phyloP scores from a whole-genome alignment of 1,139 yeast genomes.

The Taiozyma sp. region DNA sequence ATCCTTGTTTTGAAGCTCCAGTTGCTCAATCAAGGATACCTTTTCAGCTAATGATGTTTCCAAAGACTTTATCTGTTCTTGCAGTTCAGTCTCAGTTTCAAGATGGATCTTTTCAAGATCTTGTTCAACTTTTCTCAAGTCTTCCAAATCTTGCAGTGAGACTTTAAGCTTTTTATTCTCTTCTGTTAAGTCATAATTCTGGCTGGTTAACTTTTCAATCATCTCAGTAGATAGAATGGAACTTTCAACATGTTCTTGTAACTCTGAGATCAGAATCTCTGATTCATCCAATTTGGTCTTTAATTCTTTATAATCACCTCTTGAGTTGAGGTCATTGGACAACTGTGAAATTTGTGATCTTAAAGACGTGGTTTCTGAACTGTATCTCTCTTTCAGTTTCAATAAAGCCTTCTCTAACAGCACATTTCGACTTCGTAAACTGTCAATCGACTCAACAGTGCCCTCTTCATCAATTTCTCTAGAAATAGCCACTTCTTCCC shows the following conservation, averaged over 20 bases:
- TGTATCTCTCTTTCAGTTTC: slow-evolving; percentile 27
- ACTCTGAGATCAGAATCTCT: slow-evolving; percentile 36
- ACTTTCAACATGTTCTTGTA: slow-evolving; percentile 40
- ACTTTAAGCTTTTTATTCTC: slow-evolving; percentile 34
- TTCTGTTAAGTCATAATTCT: slow-evolving; percentile 43
- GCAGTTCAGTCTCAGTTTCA: slow-evolving; percentile 50
- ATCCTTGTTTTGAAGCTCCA: slow-evolving; percentile 32
- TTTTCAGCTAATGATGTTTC: slow-evolving; percentile 28
- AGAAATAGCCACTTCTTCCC: slow-evolving; percentile 16
- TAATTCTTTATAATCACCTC: not conserved
- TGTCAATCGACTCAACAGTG: slow-evolving; percentile 13
- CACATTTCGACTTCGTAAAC: slow-evolving; percentile 24
- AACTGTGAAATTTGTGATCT: slow-evolving; percentile 26
- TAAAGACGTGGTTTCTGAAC: slow-evolving; percentile 25
- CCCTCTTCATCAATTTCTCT: slow-evolving; percentile 5
- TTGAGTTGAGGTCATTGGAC: slow-evolving; percentile 1
- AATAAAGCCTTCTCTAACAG: slow-evolving; percentile 35
- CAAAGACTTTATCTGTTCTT: slow-evolving; percentile 36
- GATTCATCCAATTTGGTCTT: slow-evolving; percentile 31
- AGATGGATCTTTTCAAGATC: slow-evolving; percentile 57
- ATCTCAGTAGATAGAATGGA: slow-evolving; percentile 38
- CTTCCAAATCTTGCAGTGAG: slow-evolving; percentile 52
- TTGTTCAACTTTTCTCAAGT: slow-evolving; percentile 51
- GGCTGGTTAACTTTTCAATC: slow-evolving; percentile 50
- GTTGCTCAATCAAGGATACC: slow-evolving; percentile 25